phyloP scores from a whole-genome alignment of 495 filamentous ascomycete species.

The Thermochaetoides thermophila region DNA sequence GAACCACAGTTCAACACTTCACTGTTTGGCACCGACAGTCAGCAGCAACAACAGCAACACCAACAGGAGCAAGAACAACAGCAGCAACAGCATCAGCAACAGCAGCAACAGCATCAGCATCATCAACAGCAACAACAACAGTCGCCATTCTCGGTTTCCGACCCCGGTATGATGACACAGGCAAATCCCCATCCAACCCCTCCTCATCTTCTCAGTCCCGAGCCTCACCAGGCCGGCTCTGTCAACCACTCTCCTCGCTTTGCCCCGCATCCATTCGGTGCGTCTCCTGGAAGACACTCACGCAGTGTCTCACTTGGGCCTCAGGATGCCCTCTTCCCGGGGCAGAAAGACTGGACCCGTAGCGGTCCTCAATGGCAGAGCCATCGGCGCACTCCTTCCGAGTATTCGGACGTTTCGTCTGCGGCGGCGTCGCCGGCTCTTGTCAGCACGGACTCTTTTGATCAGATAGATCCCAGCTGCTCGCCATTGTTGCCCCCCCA shows the following conservation, averaged over 20 bases:
- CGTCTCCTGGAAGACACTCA: conserved; percentile 47
- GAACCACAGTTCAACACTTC: conserved; percentile 34
- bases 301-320: conserved; percentile 71
- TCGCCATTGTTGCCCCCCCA: conserved; percentile 71
- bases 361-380: conserved; percentile 49
- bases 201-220: conserved; percentile 53
- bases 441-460: conserved; percentile 64
- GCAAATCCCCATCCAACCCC: conserved; percentile 44
- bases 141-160: conserved; percentile 31
- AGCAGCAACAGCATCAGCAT: too few species aligned
- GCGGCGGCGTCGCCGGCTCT: conserved; percentile 68
- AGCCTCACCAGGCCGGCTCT: conserved; percentile 39
- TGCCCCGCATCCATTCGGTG: conserved; percentile 40
- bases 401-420: conserved; percentile 77
- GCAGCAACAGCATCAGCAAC: too few species aligned
- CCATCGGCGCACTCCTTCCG: conserved; percentile 74
- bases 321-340: conserved; percentile 53
- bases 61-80: too few species aligned
- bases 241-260: conserved; percentile 42
- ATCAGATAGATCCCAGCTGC: conserved; percentile 51
- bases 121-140: too few species aligned
- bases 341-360: conserved; percentile 57
- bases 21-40: conserved; percentile 32
- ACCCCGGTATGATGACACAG: conserved; percentile 57
- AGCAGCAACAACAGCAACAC: too few species aligned